These are phyloP conservation scores for Skeletonema tropicum DNA, from an alignment of 108 stramenopile species.

Conservation along the genomic window DNA sequence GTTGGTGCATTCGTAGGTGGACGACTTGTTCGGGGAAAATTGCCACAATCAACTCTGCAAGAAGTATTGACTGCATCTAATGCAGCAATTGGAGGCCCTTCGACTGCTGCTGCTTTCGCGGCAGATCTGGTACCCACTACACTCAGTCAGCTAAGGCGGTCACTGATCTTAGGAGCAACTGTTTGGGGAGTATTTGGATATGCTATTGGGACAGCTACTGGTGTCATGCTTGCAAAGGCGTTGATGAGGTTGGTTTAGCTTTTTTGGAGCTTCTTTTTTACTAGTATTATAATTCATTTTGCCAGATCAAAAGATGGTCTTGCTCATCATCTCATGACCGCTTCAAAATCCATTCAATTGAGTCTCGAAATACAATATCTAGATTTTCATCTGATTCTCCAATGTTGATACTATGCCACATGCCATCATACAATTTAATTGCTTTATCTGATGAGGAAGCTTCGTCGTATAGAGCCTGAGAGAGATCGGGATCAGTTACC, in stretches of 20 bases:
- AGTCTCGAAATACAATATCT: slow-evolving; percentile 49
- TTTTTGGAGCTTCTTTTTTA: neutral
- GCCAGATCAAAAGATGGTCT: neutral
- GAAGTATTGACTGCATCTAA: slow-evolving; percentile 80
- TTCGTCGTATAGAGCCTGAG: slow-evolving; percentile 59
- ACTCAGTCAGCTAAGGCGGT: slow-evolving; percentile 25
- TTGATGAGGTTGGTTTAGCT: slow-evolving; percentile 5
- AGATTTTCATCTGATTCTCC: slow-evolving; percentile 56
- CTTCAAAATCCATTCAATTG: slow-evolving; percentile 55
- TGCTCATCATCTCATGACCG: slow-evolving; percentile 14
- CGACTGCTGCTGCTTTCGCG: slow-evolving; percentile 80
- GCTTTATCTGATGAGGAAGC: slow-evolving; percentile 54
- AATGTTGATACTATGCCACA: slow-evolving; percentile 51
- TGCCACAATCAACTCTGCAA: slow-evolving; percentile 41
- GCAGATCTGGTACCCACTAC: slow-evolving; percentile 23
- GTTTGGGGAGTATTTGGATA: slow-evolving; percentile 79
- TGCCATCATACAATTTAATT: slow-evolving; percentile 60
- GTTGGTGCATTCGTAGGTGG: slow-evolving; percentile 28
- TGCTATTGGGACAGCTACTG: slow-evolving; percentile 58
- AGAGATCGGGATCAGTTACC: slow-evolving; percentile 61
- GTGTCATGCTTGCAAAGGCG: neutral
- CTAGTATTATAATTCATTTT: neutral
- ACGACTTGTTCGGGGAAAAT: neutral
- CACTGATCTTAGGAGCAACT: slow-evolving; percentile 67
- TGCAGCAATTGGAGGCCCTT: slow-evolving; percentile 84